Conservation (phyloP, 345 rosid genomes). For the Camelina sativa region DNA sequence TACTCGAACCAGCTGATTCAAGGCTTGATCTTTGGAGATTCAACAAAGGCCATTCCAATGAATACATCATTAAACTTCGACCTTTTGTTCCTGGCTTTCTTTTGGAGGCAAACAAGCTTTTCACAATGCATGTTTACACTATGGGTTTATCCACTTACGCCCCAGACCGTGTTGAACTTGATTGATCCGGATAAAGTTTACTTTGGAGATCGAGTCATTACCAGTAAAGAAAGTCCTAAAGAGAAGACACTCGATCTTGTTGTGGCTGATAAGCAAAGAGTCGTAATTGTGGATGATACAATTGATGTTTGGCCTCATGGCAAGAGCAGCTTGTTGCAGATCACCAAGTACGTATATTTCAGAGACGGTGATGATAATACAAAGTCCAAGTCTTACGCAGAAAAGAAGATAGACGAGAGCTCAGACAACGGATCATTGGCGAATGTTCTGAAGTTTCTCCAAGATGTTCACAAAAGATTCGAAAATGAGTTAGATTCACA, state of each 20-base stretch:
- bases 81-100: conserved; percentile 17
- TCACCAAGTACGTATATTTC: conserved; percentile 8
- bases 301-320: conserved; percentile 19
- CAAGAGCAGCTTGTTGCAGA: conserved; percentile 24
- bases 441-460: not conserved
- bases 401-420: conserved; percentile 31
- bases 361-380: not conserved
- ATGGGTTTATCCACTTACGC: conserved; percentile 10
- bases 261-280: conserved; percentile 24
- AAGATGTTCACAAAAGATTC: not conserved
- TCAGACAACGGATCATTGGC: conserved; percentile 23
- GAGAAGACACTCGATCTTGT: conserved; percentile 21
- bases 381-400: conserved; percentile 29
- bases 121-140: conserved; percentile 32
- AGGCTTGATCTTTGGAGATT: conserved; percentile 21
- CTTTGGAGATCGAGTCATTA: conserved; percentile 30
- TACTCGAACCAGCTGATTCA: conserved; percentile 6
- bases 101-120: conserved; percentile 27
- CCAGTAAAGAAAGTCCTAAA: not conserved
- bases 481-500: not conserved
- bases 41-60: not conserved
- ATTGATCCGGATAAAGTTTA: conserved; percentile 26
- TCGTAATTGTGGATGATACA: conserved; percentile 31
- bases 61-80: conserved; percentile 16
- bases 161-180: conserved; percentile 7